Percentiles rank a stretch among this genome's conserved stretches.
These are phyloP conservation scores for Juncus effusus DNA, from an alignment of 176 grass and related monocot genomes.

Conservation along the genomic window DNA sequence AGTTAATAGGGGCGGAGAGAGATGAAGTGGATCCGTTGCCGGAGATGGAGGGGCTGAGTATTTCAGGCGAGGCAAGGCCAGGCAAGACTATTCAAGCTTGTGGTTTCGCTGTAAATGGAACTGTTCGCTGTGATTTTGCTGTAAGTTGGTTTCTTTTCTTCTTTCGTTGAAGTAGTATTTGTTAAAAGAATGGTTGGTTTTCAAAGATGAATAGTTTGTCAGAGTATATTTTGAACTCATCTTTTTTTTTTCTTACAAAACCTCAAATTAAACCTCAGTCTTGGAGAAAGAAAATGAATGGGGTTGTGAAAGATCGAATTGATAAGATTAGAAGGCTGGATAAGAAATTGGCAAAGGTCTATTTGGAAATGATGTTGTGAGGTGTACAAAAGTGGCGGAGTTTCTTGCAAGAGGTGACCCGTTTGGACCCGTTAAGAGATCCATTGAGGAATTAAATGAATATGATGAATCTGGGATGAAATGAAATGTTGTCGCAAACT, in stretches of 20 bases:
- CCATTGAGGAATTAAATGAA: conserved; percentile 11
- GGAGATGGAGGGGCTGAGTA: conserved; percentile 15
- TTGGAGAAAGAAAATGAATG: too few species aligned
- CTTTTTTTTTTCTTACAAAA: too few species aligned
- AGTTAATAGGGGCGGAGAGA: conserved; percentile 19
- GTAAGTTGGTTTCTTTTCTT: conserved; percentile 11
- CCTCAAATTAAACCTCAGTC: too few species aligned
- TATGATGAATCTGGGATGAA: not conserved
- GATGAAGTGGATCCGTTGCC: not conserved
- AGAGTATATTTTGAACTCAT: too few species aligned
- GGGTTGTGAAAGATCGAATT: too few species aligned
- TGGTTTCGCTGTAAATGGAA: conserved; percentile 9
- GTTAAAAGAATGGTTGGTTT: too few species aligned
- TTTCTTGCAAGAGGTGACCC: not conserved
- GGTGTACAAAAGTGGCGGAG: not conserved
- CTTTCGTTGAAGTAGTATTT: too few species aligned
- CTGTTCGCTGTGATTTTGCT: conserved; percentile 28
- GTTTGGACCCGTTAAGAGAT: not conserved
- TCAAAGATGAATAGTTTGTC: too few species aligned
- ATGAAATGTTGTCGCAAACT: not conserved
- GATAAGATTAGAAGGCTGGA: too few species aligned
- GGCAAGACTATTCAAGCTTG: not conserved
- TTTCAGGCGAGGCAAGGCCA: conserved; percentile 11
- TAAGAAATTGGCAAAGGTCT: too few species aligned
- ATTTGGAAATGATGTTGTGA: too few species aligned